Base-by-base conservation (phyloP, 2,329 filamentous ascomycete species). In the Pestalotiopsis sp. region DNA sequence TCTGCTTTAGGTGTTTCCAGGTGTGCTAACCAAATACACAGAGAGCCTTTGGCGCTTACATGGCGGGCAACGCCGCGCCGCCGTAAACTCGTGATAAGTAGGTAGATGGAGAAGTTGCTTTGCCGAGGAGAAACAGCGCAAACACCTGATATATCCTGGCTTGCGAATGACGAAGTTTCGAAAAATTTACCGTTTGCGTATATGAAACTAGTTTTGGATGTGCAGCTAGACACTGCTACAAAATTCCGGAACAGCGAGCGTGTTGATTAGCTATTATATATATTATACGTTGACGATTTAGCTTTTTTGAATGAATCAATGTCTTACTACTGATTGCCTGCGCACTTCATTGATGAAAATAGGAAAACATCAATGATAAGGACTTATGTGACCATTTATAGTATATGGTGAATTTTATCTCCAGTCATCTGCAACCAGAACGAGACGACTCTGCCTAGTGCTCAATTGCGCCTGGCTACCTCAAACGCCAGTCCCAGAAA, bases 11-110 rank as follows among this genome's bases (percentile, higher is more conserved):
- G 17, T 7, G 27, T 31, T 31, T 11, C 14, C 17, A 20, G 3
- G 3, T 61, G 39, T 25, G 25, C 70, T 70, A 68, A 74, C 67
- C 67, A 23, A 65, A 17, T 25, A 14, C 57, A 56, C 72, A 89
- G 86, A 84, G 81, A 78, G 79, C 86, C 2, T 89, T 89, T 72
- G 78, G 78, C 49, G 84, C 84, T 2, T 89, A 84, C 71, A 85
- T 89, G 82, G 77, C 80, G 0, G 85, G 85, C 7, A 85, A 87
- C 68, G 73, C 80, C 4, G 76, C 77, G 14, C 77, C 77, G 13
- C 76, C 77, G 23, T 79, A 72, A 74, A 67, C 4, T 9, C 5
- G 31, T 23, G 38, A 36, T 36, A 13, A 7, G 6, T n/a, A 13
- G 17, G 6, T n/a, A 17, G 4, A 27, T 31, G 52, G 2, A 36